Evolutionary conservation across 2,329 filamentous ascomycete species (phyloP), one percentile per base, ranked within the genome.

Genomic region (Leptosphaerulina australis): DNA sequence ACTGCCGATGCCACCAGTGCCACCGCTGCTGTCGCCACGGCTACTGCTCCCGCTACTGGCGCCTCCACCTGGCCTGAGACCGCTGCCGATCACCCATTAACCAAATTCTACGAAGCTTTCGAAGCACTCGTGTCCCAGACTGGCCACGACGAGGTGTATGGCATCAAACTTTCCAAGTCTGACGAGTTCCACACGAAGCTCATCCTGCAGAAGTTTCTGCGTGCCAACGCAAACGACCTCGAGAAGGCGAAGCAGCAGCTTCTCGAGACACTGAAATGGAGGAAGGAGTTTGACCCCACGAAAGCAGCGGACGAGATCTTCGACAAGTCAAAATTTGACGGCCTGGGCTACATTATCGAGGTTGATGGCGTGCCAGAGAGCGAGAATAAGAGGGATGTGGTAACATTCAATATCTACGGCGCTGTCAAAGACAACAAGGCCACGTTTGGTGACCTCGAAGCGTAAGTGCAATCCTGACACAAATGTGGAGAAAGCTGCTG

Each of bases 341-440:
- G 86, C 1, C 74, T 97, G 49, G 93, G 92, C 29, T 97, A 88
- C 69, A 83, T 96, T 40, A 90, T 90, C 1, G 80, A 80, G n/a
- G 85, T 94, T 60, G 75, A 80, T 44, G 77, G 77, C 30, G 79
- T 80, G 26, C 79, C 79, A 1, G 77, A 76, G 20, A 80, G 79
- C 40, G 69, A 76, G 46, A 79, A 78, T 41, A 70, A 83, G 63
- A 83, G 87, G 70, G 81, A 81, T 38, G 73, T 96, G 47, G 86
- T 92, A 38, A 94, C 90, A 2, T 97, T 92, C 88, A 97, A 97
- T 72, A 86, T 97, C 66, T 97, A 97, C 69, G 92, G 92, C 11
- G 84, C 85, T 28, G 89, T 92, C 56, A 94, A 94, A 80, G 83
- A 90, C 62, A 85, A 91, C 55, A 83, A 88, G 58, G 79, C 80